Percentiles rank a stretch among this genome's conserved stretches.
These are phyloP conservation scores for Rubia yunnanensis DNA, from an alignment of 257 asterid genomes.

Conservation along the genomic window DNA sequence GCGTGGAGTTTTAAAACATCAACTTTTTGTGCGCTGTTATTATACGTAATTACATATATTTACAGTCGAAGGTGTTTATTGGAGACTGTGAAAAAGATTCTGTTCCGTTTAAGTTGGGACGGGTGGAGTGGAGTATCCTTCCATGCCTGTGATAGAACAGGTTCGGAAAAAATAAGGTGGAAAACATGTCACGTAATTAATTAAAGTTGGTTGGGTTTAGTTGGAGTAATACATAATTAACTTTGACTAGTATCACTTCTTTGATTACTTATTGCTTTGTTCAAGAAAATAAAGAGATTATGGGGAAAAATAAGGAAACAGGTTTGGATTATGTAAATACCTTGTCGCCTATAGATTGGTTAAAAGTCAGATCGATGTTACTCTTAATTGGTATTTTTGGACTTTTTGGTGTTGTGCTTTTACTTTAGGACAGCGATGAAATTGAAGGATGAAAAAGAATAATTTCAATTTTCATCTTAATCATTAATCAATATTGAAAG, in stretches of 20 bases:
- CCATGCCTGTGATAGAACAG: background rate
- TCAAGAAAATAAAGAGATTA: background rate
- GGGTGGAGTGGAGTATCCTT: no score
- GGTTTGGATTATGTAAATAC: background rate
- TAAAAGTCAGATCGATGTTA: background rate
- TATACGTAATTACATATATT: no score
- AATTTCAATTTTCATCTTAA: no score
- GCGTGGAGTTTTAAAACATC: no score
- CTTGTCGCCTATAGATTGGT: background rate
- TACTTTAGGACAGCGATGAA: no score
- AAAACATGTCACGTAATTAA: conserved; percentile 1
- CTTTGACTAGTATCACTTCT: conserved; percentile 12
- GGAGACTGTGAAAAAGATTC: no score
- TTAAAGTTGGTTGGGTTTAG: background rate
- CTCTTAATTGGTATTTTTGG: background rate
- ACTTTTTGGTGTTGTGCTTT: no score
- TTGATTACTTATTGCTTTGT: background rate
- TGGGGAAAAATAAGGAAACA: background rate
- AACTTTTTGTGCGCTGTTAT: no score
- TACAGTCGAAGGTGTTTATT: no score
- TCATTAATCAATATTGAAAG: no score
- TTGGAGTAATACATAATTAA: background rate
- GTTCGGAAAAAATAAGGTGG: conserved; percentile 6
- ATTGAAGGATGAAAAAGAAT: no score
- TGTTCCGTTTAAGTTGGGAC: no score